phyloP scores from a whole-genome alignment of 78 protist species.

The Dictyostelium purpureum region DNA sequence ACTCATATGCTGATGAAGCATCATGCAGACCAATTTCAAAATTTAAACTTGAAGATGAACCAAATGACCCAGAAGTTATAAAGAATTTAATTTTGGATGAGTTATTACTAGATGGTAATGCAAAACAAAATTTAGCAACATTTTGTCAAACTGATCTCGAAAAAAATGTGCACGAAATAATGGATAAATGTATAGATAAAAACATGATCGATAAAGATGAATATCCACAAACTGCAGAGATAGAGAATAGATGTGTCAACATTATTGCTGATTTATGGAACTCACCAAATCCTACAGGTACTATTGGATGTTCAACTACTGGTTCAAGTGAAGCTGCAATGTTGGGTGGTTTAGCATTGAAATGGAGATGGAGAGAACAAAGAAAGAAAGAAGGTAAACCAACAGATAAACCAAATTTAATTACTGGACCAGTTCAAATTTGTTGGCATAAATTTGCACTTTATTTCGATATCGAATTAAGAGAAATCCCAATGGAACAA shows the following conservation, averaged over 20 bases:
- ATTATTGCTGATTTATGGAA: constrained; percentile 42
- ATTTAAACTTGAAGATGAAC: constrained; percentile 7
- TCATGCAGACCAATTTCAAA: neutral
- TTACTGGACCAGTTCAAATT: constrained; percentile 57
- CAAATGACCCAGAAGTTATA: constrained; percentile 4
- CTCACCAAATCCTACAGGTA: neutral
- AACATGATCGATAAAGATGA: constrained; percentile 59
- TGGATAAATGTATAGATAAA: constrained; percentile 47
- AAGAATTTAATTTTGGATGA: constrained; percentile 33
- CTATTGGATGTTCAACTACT: constrained; percentile 26
- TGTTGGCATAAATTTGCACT: constrained; percentile 70
- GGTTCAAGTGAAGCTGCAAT: constrained; percentile 70
- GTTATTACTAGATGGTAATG: constrained; percentile 26
- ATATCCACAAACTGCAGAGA: constrained; percentile 46
- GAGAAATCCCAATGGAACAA: constrained; percentile 14
- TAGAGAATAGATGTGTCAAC: constrained; percentile 47
- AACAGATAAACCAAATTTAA: constrained; percentile 24
- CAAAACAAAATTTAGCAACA: constrained; percentile 29
- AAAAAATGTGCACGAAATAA: neutral
- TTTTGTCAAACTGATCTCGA: constrained; percentile 23
- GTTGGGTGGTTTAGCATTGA: constrained; percentile 36
- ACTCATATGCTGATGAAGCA: neutral
- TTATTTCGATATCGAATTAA: constrained; percentile 65
- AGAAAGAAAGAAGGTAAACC: constrained; percentile 43
- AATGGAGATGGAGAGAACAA: constrained; percentile 38